Base-by-base conservation (phyloP, 495 filamentous ascomycete genomes). In the Penicillium herquei region DNA sequence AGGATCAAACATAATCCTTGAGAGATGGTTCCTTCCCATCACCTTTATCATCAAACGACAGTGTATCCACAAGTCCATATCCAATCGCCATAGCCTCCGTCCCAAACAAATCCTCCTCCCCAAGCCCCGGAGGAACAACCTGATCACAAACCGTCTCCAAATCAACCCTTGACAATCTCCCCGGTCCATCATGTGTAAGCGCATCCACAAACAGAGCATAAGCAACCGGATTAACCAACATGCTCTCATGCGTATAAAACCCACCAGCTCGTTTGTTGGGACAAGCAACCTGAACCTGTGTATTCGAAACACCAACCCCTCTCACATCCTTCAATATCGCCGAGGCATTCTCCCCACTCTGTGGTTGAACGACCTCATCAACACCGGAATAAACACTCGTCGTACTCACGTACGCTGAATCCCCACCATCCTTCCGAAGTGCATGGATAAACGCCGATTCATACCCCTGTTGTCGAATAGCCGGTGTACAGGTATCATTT, bases 281-380 rank as follows among this genome's bases (percentile, higher is more conserved):
- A 50, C 77, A 80, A 8, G 73, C 57, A 31, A 47, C 51, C 45
- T 80, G 77, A 13, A 79, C 55, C 49, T 73, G 63, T 48, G 64
- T 70, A 63, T 79, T 80, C 17, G 68, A 66, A n/a, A 69, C 77
- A 8, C 73, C 75, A 45, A 74, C 68, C 5, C 39, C 46, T 9
- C 67, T 64, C 16, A 49, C 63, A 55, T 76, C 68, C 7, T 49
- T 33, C 8, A 79, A 49, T 49, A 52, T 73, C 12, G 65, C 75
- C 2, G 77, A 79, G 1, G 77, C 77, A 16, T 54, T 52, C 1
- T 61, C 62, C 26, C 72, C 74, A 8, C 33, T 33, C 54, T 77
- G 71, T n/a, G 77, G 77, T 58, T 79, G 60, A 7, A 80, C 74
- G 52, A 80, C 61, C 40, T 74, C 63, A 63, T 80, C 77, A 43